phyloP scores from a whole-genome alignment of 2,329 filamentous ascomycete species.

The Pseudopyricularia javanii region DNA sequence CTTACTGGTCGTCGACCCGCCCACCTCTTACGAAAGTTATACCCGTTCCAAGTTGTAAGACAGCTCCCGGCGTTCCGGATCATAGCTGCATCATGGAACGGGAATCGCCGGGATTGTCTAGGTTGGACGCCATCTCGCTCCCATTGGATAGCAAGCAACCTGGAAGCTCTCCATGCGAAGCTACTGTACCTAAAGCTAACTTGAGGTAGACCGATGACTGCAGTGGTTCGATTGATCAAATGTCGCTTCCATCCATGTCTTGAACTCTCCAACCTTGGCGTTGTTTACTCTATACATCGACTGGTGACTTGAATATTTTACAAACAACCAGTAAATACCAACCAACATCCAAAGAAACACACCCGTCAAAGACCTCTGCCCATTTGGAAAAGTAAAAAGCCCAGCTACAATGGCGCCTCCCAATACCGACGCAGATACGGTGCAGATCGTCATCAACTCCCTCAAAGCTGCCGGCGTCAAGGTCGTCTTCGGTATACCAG shows the following conservation, averaged over 20 bases:
- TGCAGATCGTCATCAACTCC: conserved; percentile 16
- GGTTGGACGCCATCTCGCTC: neutral
- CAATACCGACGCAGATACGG: conserved; percentile 9
- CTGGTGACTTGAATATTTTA: too few relatives aligned
- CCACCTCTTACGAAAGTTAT: neutral
- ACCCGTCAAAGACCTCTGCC: neutral
- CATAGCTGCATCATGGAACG: neutral
- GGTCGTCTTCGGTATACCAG: conserved; percentile 32
- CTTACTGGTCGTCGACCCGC: too few relatives aligned
- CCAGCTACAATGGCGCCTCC: neutral
- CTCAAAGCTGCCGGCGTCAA: conserved; percentile 25
- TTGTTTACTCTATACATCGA: too few relatives aligned
- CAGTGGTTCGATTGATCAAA: too few relatives aligned
- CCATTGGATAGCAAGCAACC: neutral
- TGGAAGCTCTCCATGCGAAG: too few relatives aligned
- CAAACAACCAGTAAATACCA: too few relatives aligned
- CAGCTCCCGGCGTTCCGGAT: neutral
- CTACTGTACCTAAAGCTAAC: too few relatives aligned
- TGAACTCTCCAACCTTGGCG: too few relatives aligned
- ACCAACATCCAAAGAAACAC: neutral
- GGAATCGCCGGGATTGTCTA: neutral
- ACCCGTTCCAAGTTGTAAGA: neutral
- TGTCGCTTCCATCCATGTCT: too few relatives aligned
- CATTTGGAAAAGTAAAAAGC: too few relatives aligned
- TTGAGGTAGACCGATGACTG: too few relatives aligned